Evolutionary conservation across 2,329 filamentous ascomycete species (phyloP), one percentile per base, ranked within the genome.

Genomic region (Penicillium vulpinum): DNA sequence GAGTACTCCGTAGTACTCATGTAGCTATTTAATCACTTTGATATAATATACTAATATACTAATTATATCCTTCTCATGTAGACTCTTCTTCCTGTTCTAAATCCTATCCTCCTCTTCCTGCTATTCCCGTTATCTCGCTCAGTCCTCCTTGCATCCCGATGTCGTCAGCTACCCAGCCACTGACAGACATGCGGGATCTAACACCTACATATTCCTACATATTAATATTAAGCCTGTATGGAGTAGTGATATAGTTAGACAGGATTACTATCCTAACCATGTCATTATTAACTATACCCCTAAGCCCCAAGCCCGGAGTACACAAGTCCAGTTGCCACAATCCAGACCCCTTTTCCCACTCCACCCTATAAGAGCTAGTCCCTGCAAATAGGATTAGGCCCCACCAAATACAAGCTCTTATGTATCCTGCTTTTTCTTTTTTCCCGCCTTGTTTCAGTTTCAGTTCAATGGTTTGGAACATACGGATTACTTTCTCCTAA

Each of bases 161-260:
- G 56, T 57, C 41, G 48, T 56, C 53, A 53, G 43, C 39, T 24
- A 28, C 51, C 51, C 55, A 54, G 55, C 55, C 56, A 55, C 51
- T 58, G 51, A 36, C 33, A 46, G 51, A 38, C 28, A 50, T 48
- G 28, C 44, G 28, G 51, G 26, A 48, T 18, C 47, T 16, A 41
- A 9, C 18, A 31, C 10, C 35, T 26, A 29, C n/a, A 28, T 39
- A n/a, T 39, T 29, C 28, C 28, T 6, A n/a, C 9, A n/a, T 5
- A 11, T n/a, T 10, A 13, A 16, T n/a, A 18, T 28, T 6, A 28
- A 43, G 18, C 18, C 36, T 39, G 15, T n/a, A n/a, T n/a, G n/a
- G n/a, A n/a, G n/a, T n/a, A 13, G 36, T 39, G 18, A 8, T 4
- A 28, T n/a, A n/a, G 24, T 18, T 18, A 7, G 11, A 28, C 41